Conservation (phyloP, 257 asterid genomes). For the Salvia miltiorrhiza region DNA sequence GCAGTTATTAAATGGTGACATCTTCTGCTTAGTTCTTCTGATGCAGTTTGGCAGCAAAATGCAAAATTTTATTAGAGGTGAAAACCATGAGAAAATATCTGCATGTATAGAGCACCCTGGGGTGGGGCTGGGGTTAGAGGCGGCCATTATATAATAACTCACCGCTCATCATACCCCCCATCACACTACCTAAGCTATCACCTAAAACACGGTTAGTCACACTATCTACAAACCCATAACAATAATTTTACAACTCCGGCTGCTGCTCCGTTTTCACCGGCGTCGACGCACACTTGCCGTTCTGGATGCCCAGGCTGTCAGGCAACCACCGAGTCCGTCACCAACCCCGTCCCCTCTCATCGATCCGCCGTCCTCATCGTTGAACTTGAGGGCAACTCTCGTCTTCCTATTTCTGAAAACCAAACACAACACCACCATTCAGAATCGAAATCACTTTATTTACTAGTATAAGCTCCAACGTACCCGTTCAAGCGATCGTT, state of each 20-base stretch:
- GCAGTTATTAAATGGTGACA: too few relatives aligned
- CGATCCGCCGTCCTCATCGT: constrained; percentile 77
- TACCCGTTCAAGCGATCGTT: constrained; percentile 90
- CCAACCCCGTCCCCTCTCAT: constrained; percentile 81
- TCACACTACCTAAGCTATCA: constrained; percentile 30
- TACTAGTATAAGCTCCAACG: background rate
- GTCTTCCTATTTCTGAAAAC: constrained; percentile 65
- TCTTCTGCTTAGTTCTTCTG: too few relatives aligned
- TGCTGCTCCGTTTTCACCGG: constrained; percentile 80
- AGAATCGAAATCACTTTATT: background rate
- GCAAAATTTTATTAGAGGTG: constrained; percentile 20
- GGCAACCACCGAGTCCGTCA: constrained; percentile 81
- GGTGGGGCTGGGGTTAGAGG: constrained; percentile 44
- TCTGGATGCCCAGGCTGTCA: constrained; percentile 63
- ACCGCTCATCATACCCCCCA: constrained; percentile 58
- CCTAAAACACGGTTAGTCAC: constrained; percentile 23
- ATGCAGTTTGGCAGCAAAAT: background rate
- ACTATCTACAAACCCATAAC: constrained; percentile 39
- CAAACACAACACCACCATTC: background rate
- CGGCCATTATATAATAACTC: constrained; percentile 52
- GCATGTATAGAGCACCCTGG: background rate
- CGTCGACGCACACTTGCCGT: constrained; percentile 44
- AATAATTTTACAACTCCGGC: constrained; percentile 41
- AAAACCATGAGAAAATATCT: background rate
- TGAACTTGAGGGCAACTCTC: constrained; percentile 73